Base-by-base conservation (phyloP, 176 grass and related monocot genomes). In the Cenchrus americanus region DNA sequence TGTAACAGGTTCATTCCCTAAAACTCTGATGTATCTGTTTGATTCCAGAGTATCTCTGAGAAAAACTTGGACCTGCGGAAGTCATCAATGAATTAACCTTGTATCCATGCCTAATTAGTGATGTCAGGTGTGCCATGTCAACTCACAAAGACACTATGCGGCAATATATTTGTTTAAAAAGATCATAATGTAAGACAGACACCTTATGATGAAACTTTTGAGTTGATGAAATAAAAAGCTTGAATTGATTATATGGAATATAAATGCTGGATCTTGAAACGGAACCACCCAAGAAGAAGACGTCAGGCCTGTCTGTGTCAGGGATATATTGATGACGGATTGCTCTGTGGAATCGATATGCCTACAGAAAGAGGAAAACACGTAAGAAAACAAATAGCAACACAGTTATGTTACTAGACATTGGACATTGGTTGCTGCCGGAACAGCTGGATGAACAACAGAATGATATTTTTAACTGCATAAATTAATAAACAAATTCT, bases 221-320 rank as follows among this genome's bases (percentile, higher is more conserved):
- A 24, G 82, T 87, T 69, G 82, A 64, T 88, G 77, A 91, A 72
- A 91, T 87, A 19, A 81, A 90, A 54, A 65, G 23, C 69, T 64
- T 87, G 66, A 93, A 77, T 70, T 90, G 85, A 11, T 91, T 88
- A 74, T 91, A 93, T 61, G 86, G 82, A 81, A 73, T 71, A 86
- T 87, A 67, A 37, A 93, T 82, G 74, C 82, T 84, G 69, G 86
- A 91, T 76, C 60, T 91, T 18, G 96, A 91, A 66, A 90, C 46
- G 40, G 95, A 93, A 90, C 86, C 89, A 78, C 88, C 83, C 91
- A 95, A 86, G 73, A 98, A 95, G 66, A 98, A 98, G 81, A 76
- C 84, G 91, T 98, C 86, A 75, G 62, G 87, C 54, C 66, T 34
- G 54, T 74, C 82, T 54, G 23, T 52, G 69, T 90, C 87, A 80